Conservation (phyloP, 1,284 basidiomycete species). For the Albatrellus sp. region DNA sequence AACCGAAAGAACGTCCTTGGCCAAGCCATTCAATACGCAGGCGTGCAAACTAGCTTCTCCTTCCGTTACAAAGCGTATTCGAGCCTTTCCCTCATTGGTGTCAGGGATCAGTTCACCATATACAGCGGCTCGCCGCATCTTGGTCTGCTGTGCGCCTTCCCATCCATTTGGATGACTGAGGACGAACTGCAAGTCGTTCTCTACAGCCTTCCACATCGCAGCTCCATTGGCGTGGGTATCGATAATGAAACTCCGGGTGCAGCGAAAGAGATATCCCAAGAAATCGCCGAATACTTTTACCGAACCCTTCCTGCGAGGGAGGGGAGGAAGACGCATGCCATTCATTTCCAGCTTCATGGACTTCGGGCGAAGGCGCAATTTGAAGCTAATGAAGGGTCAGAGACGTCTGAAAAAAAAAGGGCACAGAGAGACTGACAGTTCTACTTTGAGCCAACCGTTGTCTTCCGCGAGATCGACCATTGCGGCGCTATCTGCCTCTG, state of each 20-base stretch:
- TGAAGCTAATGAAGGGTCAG: conserved; percentile 38
- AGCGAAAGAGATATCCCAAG: conserved; percentile 57
- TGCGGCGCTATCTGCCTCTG: conserved; percentile 55
- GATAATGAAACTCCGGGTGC: conserved; percentile 58
- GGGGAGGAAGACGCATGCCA: conserved; percentile 55
- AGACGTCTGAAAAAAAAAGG: not conserved
- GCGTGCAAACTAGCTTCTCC: conserved; percentile 72
- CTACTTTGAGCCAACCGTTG: conserved; percentile 59
- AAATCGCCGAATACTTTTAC: conserved; percentile 71
- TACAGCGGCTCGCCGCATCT: conserved; percentile 59
- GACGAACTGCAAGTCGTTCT: conserved; percentile 56
- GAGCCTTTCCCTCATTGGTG: conserved; percentile 53
- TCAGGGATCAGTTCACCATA: conserved; percentile 58
- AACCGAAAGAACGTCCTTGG: conserved; percentile 61
- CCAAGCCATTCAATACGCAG: conserved; percentile 61
- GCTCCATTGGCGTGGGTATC: conserved; percentile 64
- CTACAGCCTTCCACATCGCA: conserved; percentile 51
- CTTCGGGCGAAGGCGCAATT: conserved; percentile 60
- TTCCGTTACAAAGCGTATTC: conserved; percentile 68
- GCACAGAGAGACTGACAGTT: conserved; percentile 38
- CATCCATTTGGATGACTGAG: conserved; percentile 71
- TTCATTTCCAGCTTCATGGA: conserved; percentile 71
- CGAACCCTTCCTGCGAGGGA: conserved; percentile 53
- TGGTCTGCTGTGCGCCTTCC: conserved; percentile 70
- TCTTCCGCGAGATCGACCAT: conserved; percentile 54